Conservation (phyloP, 805 yeast genomes). For the Lachancea sp. region DNA sequence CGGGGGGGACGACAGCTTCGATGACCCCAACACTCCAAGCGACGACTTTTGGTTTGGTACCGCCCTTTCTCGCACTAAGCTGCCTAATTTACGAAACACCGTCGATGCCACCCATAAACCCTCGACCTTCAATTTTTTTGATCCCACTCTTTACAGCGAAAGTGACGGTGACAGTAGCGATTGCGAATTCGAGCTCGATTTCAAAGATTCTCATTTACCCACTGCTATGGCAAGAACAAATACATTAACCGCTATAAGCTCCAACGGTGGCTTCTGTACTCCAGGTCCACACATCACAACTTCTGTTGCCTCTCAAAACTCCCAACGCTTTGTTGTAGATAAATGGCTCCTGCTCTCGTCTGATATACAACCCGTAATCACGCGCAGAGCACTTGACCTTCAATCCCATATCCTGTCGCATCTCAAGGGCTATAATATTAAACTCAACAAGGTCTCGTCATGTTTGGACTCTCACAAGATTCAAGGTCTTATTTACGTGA, state of each 20-base stretch:
- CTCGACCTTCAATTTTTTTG: conserved; percentile 5
- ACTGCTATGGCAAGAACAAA: neutral
- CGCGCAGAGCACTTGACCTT: conserved; percentile 9
- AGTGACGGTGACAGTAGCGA: conserved; percentile 8
- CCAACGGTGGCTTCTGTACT: neutral
- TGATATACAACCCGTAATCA: conserved; percentile 8
- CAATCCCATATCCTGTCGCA: conserved; percentile 16
- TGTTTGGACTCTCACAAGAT: conserved; percentile 18
- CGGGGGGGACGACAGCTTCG: conserved; percentile 2
- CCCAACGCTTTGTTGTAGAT: conserved; percentile 5
- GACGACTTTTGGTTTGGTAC: conserved; percentile 20
- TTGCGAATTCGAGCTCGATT: conserved; percentile 1
- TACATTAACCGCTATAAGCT: neutral
- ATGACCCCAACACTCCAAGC: conserved; percentile 8
- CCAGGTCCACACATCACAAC: no score
- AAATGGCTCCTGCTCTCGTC: conserved; percentile 8
- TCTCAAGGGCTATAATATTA: conserved; percentile 23
- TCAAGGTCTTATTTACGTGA: conserved; percentile 26
- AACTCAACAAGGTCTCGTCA: conserved; percentile 16
- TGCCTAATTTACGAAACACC: conserved; percentile 4
- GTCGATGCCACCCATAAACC: neutral
- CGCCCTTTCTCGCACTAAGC: conserved; percentile 8
- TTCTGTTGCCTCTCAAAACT: no score
- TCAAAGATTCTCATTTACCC: neutral
- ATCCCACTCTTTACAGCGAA: conserved; percentile 7